A percentile compares a stretch with the other conserved stretches of the same genome.
These are phyloP conservation scores for Chaetomiaceae sp. DNA, from an alignment of 2,329 filamentous ascomycete species.

Conservation along the genomic window DNA sequence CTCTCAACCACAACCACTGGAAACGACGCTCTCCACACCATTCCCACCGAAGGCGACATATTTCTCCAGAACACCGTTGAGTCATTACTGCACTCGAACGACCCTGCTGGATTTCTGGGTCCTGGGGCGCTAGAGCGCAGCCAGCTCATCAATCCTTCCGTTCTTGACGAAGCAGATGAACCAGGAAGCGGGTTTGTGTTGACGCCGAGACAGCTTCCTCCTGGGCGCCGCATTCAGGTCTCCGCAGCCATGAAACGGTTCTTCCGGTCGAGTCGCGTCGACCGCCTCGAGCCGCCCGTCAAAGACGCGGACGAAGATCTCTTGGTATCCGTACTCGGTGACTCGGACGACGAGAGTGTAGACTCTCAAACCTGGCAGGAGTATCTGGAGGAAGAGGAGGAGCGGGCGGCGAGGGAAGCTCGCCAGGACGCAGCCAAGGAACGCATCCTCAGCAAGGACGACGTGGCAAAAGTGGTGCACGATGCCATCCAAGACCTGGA, in stretches of 20 bases:
- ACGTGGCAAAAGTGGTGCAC: slow-evolving; percentile 51
- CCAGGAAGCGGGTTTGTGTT: slow-evolving; percentile 28
- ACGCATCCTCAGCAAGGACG: slow-evolving; percentile 36
- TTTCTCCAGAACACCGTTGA: slow-evolving; percentile 2
- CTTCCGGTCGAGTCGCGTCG: slow-evolving; percentile 28
- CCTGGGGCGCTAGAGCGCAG: background rate
- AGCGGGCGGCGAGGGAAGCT: slow-evolving; percentile 25
- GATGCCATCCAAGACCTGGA: slow-evolving; percentile 48
- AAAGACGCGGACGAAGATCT: background rate
- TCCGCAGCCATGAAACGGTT: slow-evolving; percentile 39
- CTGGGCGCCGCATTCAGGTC: slow-evolving; percentile 43
- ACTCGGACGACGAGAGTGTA: slow-evolving; percentile 26
- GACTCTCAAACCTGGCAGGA: slow-evolving; percentile 43
- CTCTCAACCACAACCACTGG: slow-evolving; percentile 16
- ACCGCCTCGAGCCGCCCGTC: background rate
- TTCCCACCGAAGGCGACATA: slow-evolving; percentile 17
- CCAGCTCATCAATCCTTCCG: slow-evolving; percentile 7
- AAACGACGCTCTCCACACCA: background rate
- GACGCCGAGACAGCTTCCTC: slow-evolving; percentile 31
- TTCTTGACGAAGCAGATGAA: background rate
- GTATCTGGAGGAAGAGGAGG: slow-evolving; percentile 53
- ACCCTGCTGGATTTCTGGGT: slow-evolving; percentile 19
- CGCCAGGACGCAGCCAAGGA: slow-evolving; percentile 2
- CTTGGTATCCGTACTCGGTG: slow-evolving; percentile 15
- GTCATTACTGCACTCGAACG: background rate